Percentiles rank a stretch among this genome's conserved stretches.
Evolutionary conservation across 2,329 filamentous ascomycete species (phyloP).

Genomic region (Cyanodermella asteris): DNA sequence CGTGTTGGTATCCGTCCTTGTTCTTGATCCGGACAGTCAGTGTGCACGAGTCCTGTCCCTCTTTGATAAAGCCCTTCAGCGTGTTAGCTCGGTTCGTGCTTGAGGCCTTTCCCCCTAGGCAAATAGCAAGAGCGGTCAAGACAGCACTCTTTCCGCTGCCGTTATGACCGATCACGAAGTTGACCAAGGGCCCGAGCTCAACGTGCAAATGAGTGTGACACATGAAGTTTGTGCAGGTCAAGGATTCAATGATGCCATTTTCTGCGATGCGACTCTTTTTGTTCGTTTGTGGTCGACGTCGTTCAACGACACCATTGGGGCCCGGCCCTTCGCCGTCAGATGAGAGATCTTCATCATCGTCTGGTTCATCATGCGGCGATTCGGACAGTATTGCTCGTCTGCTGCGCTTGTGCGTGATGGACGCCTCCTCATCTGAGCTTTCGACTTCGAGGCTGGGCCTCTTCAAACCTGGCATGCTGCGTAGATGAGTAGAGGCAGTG

Average conservation of each 20-base stretch:
- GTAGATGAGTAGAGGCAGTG: too few species aligned
- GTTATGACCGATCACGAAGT: slow-evolving; percentile 95
- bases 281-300: too few species aligned
- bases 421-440: too few species aligned
- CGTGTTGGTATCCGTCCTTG: slow-evolving; percentile 63
- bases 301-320: too few species aligned
- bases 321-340: too few species aligned
- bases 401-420: too few species aligned
- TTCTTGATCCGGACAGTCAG: slow-evolving; percentile 83
- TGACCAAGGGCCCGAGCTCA: slow-evolving; percentile 78
- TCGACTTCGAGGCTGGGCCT: too few species aligned
- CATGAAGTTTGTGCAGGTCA: slow-evolving; percentile 89
- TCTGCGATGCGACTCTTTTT: too few species aligned
- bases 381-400: too few species aligned
- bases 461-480: too few species aligned
- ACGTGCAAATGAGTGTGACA: slow-evolving; percentile 69
- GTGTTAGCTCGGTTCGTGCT: slow-evolving; percentile 81
- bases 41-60: slow-evolving; percentile 50
- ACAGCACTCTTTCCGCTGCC: slow-evolving; percentile 95
- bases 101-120: slow-evolving; percentile 83
- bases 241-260: slow-evolving; percentile 68
- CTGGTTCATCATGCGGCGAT: too few species aligned
- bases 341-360: too few species aligned
- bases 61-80: slow-evolving; percentile 76
- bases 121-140: slow-evolving; percentile 76